Percentiles rank a stretch among this genome's conserved stretches.
phyloP scores from a whole-genome alignment of 805 yeast genomes.

The Myxozyma geophila region DNA sequence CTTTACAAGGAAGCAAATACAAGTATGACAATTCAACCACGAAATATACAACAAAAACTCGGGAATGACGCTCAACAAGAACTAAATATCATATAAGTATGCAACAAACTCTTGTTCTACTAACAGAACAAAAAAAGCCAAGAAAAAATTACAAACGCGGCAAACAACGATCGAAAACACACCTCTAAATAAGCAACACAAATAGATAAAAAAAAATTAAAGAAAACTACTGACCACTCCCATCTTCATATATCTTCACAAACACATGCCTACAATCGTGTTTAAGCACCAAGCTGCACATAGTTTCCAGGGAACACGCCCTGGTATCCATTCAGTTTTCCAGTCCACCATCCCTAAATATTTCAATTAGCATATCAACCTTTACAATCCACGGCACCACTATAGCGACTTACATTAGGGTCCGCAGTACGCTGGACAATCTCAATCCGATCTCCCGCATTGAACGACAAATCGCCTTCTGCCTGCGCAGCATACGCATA shows the following conservation, averaged over 20 bases:
- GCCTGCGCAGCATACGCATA: slow-evolving; percentile 94
- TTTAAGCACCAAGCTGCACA: slow-evolving; percentile 61
- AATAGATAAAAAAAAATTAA: background rate
- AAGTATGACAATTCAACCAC: too few relatives aligned
- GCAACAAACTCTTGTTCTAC: background rate
- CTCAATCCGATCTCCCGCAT: slow-evolving; percentile 86
- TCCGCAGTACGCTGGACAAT: slow-evolving; percentile 81
- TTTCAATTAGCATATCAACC: background rate
- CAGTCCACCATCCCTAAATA: slow-evolving; percentile 94
- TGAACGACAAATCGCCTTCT: slow-evolving; percentile 83
- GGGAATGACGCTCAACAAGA: too few relatives aligned
- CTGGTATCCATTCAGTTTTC: slow-evolving; percentile 75
- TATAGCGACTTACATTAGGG: slow-evolving; percentile 52
- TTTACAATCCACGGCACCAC: background rate
- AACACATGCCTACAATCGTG: background rate
- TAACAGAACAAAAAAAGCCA: background rate
- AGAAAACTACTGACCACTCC: background rate
- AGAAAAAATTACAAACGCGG: background rate
- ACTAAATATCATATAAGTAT: too few relatives aligned
- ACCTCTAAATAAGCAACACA: background rate
- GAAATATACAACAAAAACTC: too few relatives aligned
- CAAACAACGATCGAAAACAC: background rate
- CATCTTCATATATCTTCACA: background rate
- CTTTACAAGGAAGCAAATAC: too few relatives aligned
- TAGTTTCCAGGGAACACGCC: slow-evolving; percentile 98